Conservation (phyloP, 768 basidiomycete species). For the Kwoniella europaea region DNA sequence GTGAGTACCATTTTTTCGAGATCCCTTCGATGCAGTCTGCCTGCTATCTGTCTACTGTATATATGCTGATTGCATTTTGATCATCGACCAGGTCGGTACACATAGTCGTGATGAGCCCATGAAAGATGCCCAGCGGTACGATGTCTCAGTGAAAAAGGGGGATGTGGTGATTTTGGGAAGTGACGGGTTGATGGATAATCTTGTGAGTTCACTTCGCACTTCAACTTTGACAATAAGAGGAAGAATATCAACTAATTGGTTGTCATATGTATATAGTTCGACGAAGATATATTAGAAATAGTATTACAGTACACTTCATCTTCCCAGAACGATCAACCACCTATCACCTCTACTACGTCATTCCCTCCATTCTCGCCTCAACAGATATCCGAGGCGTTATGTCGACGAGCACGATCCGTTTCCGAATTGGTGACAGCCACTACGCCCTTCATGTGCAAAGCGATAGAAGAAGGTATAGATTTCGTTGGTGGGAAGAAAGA, state of each 20-base stretch:
- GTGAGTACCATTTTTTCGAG: not conserved
- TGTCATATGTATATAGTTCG: constrained; percentile 41
- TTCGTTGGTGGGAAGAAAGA: constrained; percentile 85
- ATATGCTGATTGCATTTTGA: not conserved
- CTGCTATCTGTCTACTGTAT: no score
- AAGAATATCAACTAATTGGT: no score
- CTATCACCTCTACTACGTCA: constrained; percentile 20
- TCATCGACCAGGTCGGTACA: constrained; percentile 48
- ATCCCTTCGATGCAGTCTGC: no score
- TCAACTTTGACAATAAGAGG: no score
- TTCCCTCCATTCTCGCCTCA: constrained; percentile 53
- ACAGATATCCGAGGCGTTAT: constrained; percentile 55
- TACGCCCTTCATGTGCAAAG: constrained; percentile 82
- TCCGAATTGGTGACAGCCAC: constrained; percentile 45
- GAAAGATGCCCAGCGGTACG: constrained; percentile 69
- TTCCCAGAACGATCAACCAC: constrained; percentile 16
- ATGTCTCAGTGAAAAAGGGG: constrained; percentile 58
- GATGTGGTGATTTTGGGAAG: constrained; percentile 58
- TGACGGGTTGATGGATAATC: constrained; percentile 58
- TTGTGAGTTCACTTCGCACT: no score
- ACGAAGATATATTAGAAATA: constrained; percentile 58
- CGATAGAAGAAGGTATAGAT: constrained; percentile 71
- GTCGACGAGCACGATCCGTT: constrained; percentile 47
- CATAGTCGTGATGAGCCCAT: constrained; percentile 67
- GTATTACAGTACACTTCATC: constrained; percentile 47